Percentiles rank a stretch among this genome's conserved stretches.
Evolutionary conservation across 345 rosid species (phyloP).

Genomic region (Excoecaria agallocha): DNA sequence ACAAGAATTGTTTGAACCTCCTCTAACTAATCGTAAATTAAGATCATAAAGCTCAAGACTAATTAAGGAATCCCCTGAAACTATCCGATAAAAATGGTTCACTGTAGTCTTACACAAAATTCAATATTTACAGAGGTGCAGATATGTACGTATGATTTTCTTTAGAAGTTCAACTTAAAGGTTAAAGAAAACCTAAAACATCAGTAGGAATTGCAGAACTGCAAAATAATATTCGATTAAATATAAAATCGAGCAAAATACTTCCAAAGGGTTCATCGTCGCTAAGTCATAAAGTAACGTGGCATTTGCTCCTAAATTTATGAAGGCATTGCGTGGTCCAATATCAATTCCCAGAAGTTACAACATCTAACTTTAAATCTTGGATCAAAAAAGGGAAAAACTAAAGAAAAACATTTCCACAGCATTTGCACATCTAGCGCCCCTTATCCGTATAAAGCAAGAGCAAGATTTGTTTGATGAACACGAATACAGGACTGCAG

Average conservation of each 20-base stretch:
- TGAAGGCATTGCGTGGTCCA: neutral
- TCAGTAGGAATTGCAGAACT: neutral
- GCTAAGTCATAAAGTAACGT: neutral
- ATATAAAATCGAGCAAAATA: neutral
- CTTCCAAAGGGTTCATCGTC: neutral
- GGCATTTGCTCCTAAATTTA: neutral
- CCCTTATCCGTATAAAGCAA: slow-evolving; percentile 11
- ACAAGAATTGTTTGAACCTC: too few relatives aligned
- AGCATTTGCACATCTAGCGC: slow-evolving; percentile 26
- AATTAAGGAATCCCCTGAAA: too few relatives aligned
- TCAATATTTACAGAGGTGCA: too few relatives aligned
- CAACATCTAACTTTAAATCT: slow-evolving; percentile 16
- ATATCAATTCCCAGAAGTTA: neutral
- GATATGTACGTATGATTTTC: too few relatives aligned
- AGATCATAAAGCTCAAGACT: too few relatives aligned
- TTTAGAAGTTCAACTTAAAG: too few relatives aligned
- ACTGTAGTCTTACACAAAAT: too few relatives aligned
- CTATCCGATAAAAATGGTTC: too few relatives aligned
- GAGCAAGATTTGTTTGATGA: slow-evolving; percentile 11
- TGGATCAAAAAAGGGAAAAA: neutral
- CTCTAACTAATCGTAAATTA: too few relatives aligned
- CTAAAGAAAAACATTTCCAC: slow-evolving; percentile 16
- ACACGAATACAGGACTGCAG: slow-evolving; percentile 23
- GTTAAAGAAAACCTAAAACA: too few relatives aligned
- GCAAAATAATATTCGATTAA: neutral